These are phyloP conservation scores for Vigna radiata DNA, from an alignment of 306 rosid species.

Conservation along the genomic window DNA sequence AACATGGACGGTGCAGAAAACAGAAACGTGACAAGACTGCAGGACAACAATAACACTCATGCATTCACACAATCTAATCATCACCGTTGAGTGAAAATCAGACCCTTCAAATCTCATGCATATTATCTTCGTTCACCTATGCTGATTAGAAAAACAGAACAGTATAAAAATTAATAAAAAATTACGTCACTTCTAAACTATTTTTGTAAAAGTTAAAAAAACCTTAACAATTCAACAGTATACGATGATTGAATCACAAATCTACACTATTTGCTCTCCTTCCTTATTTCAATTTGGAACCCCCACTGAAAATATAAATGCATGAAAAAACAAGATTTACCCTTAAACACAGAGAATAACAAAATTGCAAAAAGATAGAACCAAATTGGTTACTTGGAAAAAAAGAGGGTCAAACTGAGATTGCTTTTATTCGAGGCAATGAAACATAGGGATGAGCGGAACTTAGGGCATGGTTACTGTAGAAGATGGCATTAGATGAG, in stretches of 20 bases:
- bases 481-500: not conserved
- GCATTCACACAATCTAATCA: conserved; percentile 7
- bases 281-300: not conserved
- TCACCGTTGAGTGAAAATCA: not conserved
- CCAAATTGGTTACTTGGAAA: conserved; percentile 1
- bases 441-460: not conserved
- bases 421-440: not conserved
- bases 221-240: not conserved
- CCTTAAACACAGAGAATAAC: not conserved
- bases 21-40: conserved; percentile 16
- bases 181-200: too few relatives aligned
- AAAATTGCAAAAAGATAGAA: not conserved
- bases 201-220: too few relatives aligned
- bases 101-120: not conserved
- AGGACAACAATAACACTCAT: conserved; percentile 2
- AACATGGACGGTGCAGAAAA: conserved; percentile 32
- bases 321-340: not conserved
- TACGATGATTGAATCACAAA: not conserved
- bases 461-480: not conserved
- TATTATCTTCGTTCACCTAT: not conserved
- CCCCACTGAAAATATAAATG: not conserved
- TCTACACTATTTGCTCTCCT: not conserved
- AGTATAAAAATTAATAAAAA: too few relatives aligned
- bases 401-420: not conserved
- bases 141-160: not conserved